Evolutionary conservation across 805 yeast genomes (phyloP), one percentile per base, ranked within the genome.

Genomic region (Wickerhamiella sorbophila): DNA sequence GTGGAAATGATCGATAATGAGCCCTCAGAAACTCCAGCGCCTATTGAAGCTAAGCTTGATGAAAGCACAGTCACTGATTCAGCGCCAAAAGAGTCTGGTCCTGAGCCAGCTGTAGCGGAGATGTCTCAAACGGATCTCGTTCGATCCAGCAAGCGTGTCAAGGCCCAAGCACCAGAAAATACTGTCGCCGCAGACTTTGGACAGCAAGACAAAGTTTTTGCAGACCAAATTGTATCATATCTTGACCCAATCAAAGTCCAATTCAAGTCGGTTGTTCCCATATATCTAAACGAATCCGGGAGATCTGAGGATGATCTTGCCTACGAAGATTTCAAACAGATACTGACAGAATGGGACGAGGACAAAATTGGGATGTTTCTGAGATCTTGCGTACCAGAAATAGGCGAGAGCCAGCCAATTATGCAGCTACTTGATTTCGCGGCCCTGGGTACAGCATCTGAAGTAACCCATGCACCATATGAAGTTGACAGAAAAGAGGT

Each of bases 261-360:
- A 4, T 44, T 33, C 38, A 19, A 21, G 9, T 36, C 44, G 6
- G 43, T 42, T 2, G 32, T 39, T 1, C 33, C 41, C 2, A 37
- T 34, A 5, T 31, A n/a, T 38, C n/a, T 33, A 6, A 14, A 21
- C 21, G 21, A 18, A 33, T 19, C 21, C 21, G 21, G 5, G 14
- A 5, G 19, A 16, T 4, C 36, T 15, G 21, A n/a, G 6, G 20
- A 4, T 15, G 20, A 17, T 43, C 39, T 20, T 16, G 48, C 8
- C 41, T 44, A 0, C 3, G 33, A 45, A 4, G 69, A 64, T 41
- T 52, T 66, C 26, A 57, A 59, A 33, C 50, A 51, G 18, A 52
- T 64, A 41, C 51, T 65, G 10, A 54, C 55, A 29, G 48, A 48
- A 33, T 66, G 71, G 71, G 54, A 59, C 8, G 52, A 52, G 17